Evolutionary conservation across 106 monocot species (phyloP), one percentile per base, ranked within the genome.

Genomic region (Posidonia australis): DNA sequence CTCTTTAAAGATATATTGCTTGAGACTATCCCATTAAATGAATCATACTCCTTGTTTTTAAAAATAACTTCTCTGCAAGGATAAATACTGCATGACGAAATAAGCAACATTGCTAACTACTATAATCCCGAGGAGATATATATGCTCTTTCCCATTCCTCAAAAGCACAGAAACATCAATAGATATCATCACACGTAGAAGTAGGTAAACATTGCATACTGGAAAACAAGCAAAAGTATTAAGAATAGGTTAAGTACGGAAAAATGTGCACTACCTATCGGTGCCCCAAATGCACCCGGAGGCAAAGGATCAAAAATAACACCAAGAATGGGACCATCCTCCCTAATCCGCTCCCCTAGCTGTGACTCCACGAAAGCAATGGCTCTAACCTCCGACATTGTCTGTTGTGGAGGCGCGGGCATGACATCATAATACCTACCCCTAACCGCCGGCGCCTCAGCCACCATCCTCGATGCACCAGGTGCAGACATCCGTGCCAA

Each of bases 241-340:
- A 2, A 54, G 21, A 54, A 54, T 11, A 54, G 36, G 36, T 36
- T 4, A 36, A 36, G 36, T 7, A 36, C 2, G 36, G 36, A 36
- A 54, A 46, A 44, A 44, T 16, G 42, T 43, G 24, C 30, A 26
- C 13, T 67, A 74, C 96, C 96, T 80, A 98, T 78, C 1, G 96
- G 96, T 36, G 84, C 87, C 16, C 96, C 96, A 72, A 98, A 98
- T 49, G 96, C 90, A 46, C 96, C 96, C 16, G 96, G 96, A 16
- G 96, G 96, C 70, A 98, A 68, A 0, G 90, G 87, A 61, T 98
- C 96, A 60, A 98, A 98, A 30, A 81, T 87, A 12, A 90, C 64
- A 0, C 96, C 96, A 60, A 98, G 96, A 55, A 87, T 76, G 0
- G 96, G 96, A 18, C 96, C 96, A 59, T 98, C 87, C 51, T 90